phyloP scores from a whole-genome alignment of 179 eudicot genomes.

The Nepenthes alata region DNA sequence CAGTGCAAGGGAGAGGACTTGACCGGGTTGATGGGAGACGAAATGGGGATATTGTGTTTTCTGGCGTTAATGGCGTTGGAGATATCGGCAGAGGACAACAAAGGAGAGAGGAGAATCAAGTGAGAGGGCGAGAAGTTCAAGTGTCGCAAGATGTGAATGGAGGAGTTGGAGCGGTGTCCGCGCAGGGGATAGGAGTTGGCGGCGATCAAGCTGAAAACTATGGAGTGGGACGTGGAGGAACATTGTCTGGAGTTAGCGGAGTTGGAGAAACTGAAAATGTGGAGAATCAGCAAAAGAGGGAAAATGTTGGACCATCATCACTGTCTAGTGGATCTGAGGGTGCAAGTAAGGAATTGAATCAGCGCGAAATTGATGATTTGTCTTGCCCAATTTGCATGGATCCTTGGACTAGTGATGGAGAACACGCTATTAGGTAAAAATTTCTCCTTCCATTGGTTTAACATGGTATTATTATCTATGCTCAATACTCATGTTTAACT shows the following conservation, averaged over 20 bases:
- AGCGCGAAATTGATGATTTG: conserved; percentile 21
- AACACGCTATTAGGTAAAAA: conserved; percentile 23
- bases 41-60: no score
- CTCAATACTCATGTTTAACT: no score
- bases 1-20: no score
- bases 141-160: not conserved
- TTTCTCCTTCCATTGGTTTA: not conserved
- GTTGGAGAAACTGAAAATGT: not conserved
- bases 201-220: no score
- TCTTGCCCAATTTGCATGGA: conserved; percentile 35
- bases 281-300: not conserved
- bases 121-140: not conserved
- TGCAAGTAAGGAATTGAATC: conserved; percentile 8
- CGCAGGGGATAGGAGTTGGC: no score
- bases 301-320: conserved; percentile 3
- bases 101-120: not conserved
- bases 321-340: not conserved
- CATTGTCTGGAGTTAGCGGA: no score
- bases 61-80: no score
- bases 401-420: conserved; percentile 24
- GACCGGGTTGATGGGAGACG: no score
- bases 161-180: not conserved
- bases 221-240: no score
- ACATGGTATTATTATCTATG: not conserved
- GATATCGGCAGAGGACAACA: no score